Evolutionary conservation across 148 eudicot genomes (phyloP).

Genomic region (Mesembryanthemum crystallinum): DNA sequence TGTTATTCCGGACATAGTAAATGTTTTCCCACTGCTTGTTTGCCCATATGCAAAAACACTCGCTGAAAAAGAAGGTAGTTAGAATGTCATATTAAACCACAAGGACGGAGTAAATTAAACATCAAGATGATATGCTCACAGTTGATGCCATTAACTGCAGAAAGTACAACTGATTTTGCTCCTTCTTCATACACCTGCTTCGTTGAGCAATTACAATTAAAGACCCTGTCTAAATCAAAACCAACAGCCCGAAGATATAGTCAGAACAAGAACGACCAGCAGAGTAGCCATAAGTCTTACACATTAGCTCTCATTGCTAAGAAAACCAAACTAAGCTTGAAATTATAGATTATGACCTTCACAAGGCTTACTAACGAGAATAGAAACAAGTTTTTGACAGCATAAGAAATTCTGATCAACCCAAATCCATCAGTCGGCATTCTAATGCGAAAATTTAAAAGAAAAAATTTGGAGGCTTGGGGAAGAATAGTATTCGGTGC

Average conservation of each 20-base stretch:
- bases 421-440: not conserved
- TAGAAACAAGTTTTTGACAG: not conserved
- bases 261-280: slow-evolving; percentile 26
- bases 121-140: slow-evolving; percentile 50
- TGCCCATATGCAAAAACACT: slow-evolving; percentile 97
- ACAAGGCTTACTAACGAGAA: not conserved
- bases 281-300: not conserved
- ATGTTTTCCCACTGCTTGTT: slow-evolving; percentile 99
- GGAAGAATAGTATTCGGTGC: not conserved
- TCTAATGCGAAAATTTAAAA: no score
- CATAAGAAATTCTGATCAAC: not conserved
- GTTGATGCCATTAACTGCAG: slow-evolving; percentile 78
- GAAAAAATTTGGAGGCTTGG: not conserved
- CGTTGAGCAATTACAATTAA: slow-evolving; percentile 68
- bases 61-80: slow-evolving; percentile 44
- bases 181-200: slow-evolving; percentile 88
- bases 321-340: not conserved
- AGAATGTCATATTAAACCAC: slow-evolving; percentile 19
- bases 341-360: not conserved
- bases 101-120: slow-evolving; percentile 8
- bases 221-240: slow-evolving; percentile 67
- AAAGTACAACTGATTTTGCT: slow-evolving; percentile 83
- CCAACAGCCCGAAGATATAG: slow-evolving; percentile 21
- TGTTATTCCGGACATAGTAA: slow-evolving; percentile 93
- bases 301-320: not conserved